Base-by-base conservation (phyloP, 345 rosid genomes). In the Garcia nutans region DNA sequence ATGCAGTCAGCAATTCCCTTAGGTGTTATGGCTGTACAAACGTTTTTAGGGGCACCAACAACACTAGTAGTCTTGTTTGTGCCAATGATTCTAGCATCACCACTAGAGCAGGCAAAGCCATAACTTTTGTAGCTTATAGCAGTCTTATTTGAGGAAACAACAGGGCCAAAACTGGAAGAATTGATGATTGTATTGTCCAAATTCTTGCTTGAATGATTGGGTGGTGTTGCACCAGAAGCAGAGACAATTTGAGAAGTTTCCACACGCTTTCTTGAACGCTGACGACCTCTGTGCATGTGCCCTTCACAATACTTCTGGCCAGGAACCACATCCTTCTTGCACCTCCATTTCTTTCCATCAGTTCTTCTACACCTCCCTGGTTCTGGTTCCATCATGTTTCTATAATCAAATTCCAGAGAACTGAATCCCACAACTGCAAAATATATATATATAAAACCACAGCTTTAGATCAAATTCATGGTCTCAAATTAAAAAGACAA, bases 201-300 rank as follows among this genome's bases (percentile, higher is more conserved):
- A 72, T 63, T 70, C 67, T 74, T 56, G 57, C 16, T 77, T 73
- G 84, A 75, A 67, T 74, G 49, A 42, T 45, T 54, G 4, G 52
- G 42, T 59, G 71, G 20, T 19, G 68, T 31, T 65, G 57, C 66
- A 54, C 55, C 63, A 1, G 80, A 72, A 59, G 62, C 70, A 49
- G 82, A 54, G 74, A 82, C 75, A 20, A 5, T 17, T 44, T 82
- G 82, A 75, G 74, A 70, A 81, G 82, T 65, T 87, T 93, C 92
- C 92, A 89, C 92, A 83, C 77, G 93, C 95, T 91, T 93, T 90
- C 92, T 93, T 90, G 97, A 91, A 88, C 89, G 87, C 70, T 80
- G 87, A 59, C 93, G 84, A 73, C 98, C 97, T 79, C 93, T 84
- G 68, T 93, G 87, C 80, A 88, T 83, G 79, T 89, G 95, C 77